Percentiles rank a stretch among this genome's conserved stretches.
Conservation (phyloP, 1,284 basidiomycete species). For the Cystobasidium sp. region DNA sequence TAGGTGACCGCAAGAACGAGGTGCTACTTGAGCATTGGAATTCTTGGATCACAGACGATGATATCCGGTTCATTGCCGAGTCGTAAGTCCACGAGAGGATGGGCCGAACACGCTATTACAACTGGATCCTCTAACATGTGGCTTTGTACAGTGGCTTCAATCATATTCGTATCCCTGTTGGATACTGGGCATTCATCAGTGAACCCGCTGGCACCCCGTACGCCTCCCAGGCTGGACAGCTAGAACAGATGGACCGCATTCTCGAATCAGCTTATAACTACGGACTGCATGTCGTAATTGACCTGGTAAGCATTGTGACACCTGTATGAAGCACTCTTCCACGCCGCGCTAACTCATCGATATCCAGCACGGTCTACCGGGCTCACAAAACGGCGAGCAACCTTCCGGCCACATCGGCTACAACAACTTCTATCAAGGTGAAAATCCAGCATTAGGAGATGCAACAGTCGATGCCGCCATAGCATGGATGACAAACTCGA, state of each 20-base stretch:
- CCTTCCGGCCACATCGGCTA: constrained; percentile 49
- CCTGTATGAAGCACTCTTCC: no score
- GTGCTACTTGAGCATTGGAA: constrained; percentile 56
- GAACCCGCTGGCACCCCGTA: constrained; percentile 52
- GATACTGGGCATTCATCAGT: constrained; percentile 55
- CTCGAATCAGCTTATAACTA: constrained; percentile 64
- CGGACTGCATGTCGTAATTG: constrained; percentile 58
- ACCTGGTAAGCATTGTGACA: constrained; percentile 54
- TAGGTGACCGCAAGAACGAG: constrained; percentile 49
- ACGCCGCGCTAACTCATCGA: no score
- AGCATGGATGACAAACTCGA: constrained; percentile 49
- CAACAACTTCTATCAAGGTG: constrained; percentile 47
- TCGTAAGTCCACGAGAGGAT: constrained; percentile 24
- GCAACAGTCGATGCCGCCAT: constrained; percentile 51
- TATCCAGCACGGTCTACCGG: constrained; percentile 59
- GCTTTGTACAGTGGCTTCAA: constrained; percentile 50
- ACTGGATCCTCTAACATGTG: not conserved
- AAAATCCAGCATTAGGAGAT: constrained; percentile 51
- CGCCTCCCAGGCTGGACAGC: constrained; percentile 47
- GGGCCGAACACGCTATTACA: not conserved
- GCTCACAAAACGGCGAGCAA: constrained; percentile 57
- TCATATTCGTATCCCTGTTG: constrained; percentile 57
- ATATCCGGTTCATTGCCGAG: constrained; percentile 55
- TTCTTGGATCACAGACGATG: constrained; percentile 57
- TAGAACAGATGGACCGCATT: constrained; percentile 49